Percentiles rank a stretch among this genome's conserved stretches.
These are phyloP conservation scores for Hanseniaspora occidentalis DNA, from an alignment of 805 yeast genomes.

Conservation along the genomic window DNA sequence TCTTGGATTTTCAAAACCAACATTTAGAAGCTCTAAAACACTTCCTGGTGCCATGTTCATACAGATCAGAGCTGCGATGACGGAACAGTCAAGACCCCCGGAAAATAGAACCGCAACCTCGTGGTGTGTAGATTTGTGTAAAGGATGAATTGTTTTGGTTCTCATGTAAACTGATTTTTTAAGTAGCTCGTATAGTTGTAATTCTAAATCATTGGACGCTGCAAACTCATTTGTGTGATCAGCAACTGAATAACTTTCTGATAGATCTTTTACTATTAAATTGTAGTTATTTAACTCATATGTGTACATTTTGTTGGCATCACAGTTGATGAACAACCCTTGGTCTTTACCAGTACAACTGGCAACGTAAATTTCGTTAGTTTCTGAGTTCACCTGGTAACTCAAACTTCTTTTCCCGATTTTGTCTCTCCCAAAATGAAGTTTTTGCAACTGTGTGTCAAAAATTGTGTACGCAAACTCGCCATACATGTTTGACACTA, in stretches of 20 bases:
- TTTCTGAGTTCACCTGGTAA: constrained; percentile 21
- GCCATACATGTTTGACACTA: constrained; percentile 38
- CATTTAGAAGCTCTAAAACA: constrained; percentile 68
- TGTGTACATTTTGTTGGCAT: constrained; percentile 36
- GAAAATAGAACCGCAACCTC: constrained; percentile 63
- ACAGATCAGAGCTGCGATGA: constrained; percentile 46
- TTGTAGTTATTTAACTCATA: constrained; percentile 22
- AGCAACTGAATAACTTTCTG: constrained; percentile 11
- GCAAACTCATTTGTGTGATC: constrained; percentile 11
- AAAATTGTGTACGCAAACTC: constrained; percentile 62
- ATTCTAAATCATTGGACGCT: constrained; percentile 3
- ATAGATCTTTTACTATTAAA: constrained; percentile 11
- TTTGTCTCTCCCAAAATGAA: constrained; percentile 75
- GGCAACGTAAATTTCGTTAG: constrained; percentile 31
- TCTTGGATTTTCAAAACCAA: constrained; percentile 85
- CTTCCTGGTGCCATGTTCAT: constrained; percentile 10
- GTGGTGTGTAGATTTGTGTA: constrained; percentile 25
- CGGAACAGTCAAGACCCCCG: constrained; percentile 91
- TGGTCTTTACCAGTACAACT: constrained; percentile 25
- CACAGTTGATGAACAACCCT: constrained; percentile 38
- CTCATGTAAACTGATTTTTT: constrained; percentile 34
- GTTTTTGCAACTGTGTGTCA: constrained; percentile 27
- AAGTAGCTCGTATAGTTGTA: constrained; percentile 21
- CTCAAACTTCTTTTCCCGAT: constrained; percentile 73
- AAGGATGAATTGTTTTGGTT: constrained; percentile 49